Evolutionary conservation across 257 asterid genomes (phyloP).

Genomic region (Euphrasia confusa): DNA sequence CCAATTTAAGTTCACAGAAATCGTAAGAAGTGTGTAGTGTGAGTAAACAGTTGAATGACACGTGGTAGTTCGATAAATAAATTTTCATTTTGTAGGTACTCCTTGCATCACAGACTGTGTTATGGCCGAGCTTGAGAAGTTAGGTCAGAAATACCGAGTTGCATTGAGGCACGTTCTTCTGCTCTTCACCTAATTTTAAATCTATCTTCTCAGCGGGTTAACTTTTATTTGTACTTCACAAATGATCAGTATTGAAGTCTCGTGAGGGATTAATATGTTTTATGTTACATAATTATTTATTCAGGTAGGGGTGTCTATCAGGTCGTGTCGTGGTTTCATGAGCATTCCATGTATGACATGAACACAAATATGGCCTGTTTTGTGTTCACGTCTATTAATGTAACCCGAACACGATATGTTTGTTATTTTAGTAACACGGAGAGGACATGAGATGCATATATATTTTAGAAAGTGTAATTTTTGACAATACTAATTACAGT

Average conservation of each 20-base stretch:
- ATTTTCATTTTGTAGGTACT: conserved; percentile 48
- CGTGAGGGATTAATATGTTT: neutral
- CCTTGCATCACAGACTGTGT: conserved; percentile 99
- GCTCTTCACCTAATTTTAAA: neutral
- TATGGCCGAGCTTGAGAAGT: conserved; percentile 99
- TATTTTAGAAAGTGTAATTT: no score
- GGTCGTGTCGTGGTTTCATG: no score
- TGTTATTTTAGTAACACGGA: no score
- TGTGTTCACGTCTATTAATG: no score
- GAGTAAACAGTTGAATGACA: no score
- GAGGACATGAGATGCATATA: no score
- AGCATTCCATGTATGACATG: no score
- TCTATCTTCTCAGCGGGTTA: neutral
- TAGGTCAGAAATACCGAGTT: conserved; percentile 89
- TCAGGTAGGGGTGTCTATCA: no score
- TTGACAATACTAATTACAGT: no score
- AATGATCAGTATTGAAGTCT: neutral
- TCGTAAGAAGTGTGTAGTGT: no score
- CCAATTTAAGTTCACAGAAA: neutral
- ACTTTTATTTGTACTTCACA: neutral
- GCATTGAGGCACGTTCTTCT: conserved; percentile 64
- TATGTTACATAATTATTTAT: neutral
- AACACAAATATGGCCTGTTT: no score
- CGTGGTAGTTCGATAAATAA: neutral
- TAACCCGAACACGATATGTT: no score